These are phyloP conservation scores for Solanum chmielewskii DNA, from an alignment of 257 asterid species.

Conservation along the genomic window DNA sequence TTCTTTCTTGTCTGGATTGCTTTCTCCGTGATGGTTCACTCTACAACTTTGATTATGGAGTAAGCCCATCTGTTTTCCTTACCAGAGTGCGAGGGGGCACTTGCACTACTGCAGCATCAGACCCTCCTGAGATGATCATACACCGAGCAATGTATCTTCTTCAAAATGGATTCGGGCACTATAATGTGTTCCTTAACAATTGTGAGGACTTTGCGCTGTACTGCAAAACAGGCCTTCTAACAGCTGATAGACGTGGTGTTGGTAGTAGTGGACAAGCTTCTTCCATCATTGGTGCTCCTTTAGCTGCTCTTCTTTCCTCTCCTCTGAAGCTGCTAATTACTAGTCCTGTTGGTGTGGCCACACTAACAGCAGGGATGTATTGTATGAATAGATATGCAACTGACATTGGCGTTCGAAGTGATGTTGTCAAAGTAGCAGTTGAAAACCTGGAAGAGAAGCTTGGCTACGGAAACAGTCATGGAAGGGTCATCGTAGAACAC, in stretches of 20 bases:
- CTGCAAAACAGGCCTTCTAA: slow-evolving; percentile 84
- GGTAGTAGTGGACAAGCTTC: slow-evolving; percentile 95
- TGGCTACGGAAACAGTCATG: slow-evolving; percentile 29
- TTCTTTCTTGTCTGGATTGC: slow-evolving; percentile 83
- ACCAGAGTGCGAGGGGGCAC: slow-evolving; percentile 91
- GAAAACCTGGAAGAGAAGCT: slow-evolving; percentile 70
- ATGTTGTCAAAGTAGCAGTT: slow-evolving; percentile 69
- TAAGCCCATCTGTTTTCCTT: slow-evolving; percentile 50
- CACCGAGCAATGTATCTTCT: slow-evolving; percentile 83
- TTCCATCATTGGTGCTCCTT: slow-evolving; percentile 73
- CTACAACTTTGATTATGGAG: slow-evolving; percentile 62
- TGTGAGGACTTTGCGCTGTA: slow-evolving; percentile 91
- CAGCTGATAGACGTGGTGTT: slow-evolving; percentile 48
- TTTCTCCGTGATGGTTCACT: slow-evolving; percentile 61
- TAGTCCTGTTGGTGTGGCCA: slow-evolving; percentile 75
- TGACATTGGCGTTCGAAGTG: slow-evolving; percentile 74
- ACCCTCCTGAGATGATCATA: slow-evolving; percentile 36
- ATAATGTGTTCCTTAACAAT: slow-evolving; percentile 69
- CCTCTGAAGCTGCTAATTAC: slow-evolving; percentile 76
- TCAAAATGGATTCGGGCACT: slow-evolving; percentile 75
- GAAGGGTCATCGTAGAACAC: slow-evolving; percentile 4
- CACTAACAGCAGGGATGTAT: slow-evolving; percentile 83
- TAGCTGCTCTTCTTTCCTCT: slow-evolving; percentile 82
- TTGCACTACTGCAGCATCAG: slow-evolving; percentile 75
- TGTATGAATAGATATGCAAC: slow-evolving; percentile 80